Conservation (phyloP, 805 yeast genomes). For the Pichia scutulata region DNA sequence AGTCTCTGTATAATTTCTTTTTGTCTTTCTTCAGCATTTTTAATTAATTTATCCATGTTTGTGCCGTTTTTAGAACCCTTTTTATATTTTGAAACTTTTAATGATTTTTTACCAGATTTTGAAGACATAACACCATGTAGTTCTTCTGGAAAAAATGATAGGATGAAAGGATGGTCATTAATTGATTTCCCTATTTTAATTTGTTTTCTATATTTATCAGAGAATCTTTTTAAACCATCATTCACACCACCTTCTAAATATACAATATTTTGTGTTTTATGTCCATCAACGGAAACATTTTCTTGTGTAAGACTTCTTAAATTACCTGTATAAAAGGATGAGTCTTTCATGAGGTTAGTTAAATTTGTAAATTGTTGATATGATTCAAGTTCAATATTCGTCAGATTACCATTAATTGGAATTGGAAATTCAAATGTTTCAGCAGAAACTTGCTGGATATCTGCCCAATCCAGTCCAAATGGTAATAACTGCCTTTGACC, state of each 20-base stretch:
- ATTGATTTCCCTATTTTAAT: constrained; percentile 64
- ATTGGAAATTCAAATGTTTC: constrained; percentile 36
- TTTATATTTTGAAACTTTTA: constrained; percentile 33
- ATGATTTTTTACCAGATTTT: constrained; percentile 39
- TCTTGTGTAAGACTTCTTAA: constrained; percentile 19
- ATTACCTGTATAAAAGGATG: constrained; percentile 61
- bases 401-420: constrained; percentile 59
- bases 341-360: constrained; percentile 46
- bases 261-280: background rate
- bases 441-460: constrained; percentile 37
- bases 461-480: constrained; percentile 66
- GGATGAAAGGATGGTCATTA: constrained; percentile 69
- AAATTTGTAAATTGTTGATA: constrained; percentile 52
- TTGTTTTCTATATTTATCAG: constrained; percentile 70
- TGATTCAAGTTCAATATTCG: constrained; percentile 40
- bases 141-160: constrained; percentile 71
- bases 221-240: constrained; percentile 75
- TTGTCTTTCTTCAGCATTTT: constrained; percentile 23
- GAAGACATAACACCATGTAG: constrained; percentile 54
- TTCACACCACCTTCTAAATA: constrained; percentile 36
- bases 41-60: constrained; percentile 24
- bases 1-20: constrained; percentile 26
- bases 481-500: constrained; percentile 44
- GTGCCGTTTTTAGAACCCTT: constrained; percentile 31
- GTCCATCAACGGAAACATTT: background rate